A percentile compares a stretch with the other conserved stretches of the same genome.
These are phyloP conservation scores for Tuber borchii DNA, from an alignment of 495 filamentous ascomycete genomes.

Conservation along the genomic window DNA sequence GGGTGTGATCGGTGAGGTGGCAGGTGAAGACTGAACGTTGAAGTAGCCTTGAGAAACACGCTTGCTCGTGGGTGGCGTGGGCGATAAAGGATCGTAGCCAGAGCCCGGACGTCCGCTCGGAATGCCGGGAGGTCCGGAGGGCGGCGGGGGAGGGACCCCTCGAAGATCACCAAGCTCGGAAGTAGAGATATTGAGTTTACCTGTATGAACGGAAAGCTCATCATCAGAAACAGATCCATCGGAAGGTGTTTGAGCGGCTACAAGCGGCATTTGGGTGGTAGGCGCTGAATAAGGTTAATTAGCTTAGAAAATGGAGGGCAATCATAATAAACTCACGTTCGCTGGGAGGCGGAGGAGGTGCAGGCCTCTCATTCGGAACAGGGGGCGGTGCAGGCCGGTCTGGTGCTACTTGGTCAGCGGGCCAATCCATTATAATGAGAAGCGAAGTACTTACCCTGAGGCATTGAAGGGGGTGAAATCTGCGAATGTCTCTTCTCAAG, in stretches of 20 bases:
- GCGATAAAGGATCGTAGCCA: constrained; percentile 45
- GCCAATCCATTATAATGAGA: neutral
- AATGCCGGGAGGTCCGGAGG: constrained; percentile 49
- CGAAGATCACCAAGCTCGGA: constrained; percentile 31
- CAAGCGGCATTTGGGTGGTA: constrained; percentile 49
- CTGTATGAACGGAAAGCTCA: constrained; percentile 68
- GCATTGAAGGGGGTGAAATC: constrained; percentile 46
- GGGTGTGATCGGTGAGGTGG: constrained; percentile 50
- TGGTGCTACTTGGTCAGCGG: constrained; percentile 36
- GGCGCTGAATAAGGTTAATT: constrained; percentile 44
- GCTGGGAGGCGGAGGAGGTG: constrained; percentile 61
- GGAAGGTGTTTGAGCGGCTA: constrained; percentile 56
- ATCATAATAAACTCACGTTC: constrained; percentile 53
- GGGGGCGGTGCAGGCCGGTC: constrained; percentile 54
- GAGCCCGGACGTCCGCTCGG: constrained; percentile 48
- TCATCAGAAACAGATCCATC: constrained; percentile 88
- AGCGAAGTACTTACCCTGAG: constrained; percentile 51
- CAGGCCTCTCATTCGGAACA: constrained; percentile 57
- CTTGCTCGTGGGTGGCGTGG: constrained; percentile 49
- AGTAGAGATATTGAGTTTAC: constrained; percentile 46
- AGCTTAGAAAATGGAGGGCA: constrained; percentile 20
- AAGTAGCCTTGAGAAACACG: constrained; percentile 50
- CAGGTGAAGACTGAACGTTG: constrained; percentile 46
- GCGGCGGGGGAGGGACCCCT: constrained; percentile 45
- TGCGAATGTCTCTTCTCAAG: constrained; percentile 27